Base-by-base conservation (phyloP, 179 eudicot genomes). In the Carnegiea gigantea region DNA sequence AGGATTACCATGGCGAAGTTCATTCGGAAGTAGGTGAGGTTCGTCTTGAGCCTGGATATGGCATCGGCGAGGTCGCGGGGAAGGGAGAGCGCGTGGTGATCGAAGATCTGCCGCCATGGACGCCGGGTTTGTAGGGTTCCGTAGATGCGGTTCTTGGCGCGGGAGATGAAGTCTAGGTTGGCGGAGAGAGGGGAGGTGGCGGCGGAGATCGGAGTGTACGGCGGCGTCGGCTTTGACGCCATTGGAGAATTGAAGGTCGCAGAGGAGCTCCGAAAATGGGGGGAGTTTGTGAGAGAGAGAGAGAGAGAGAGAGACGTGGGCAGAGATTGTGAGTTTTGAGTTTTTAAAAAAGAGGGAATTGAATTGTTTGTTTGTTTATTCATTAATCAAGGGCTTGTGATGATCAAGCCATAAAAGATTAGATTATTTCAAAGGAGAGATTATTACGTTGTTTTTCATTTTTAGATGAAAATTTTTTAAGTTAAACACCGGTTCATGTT, bases 81-180 rank as follows among this genome's bases (percentile, higher is more conserved):
- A 5, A 74, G 44, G 48, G 93, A 86, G 84, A 91, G 23, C 65
- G 86, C 40, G 53, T 88, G 82, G 57, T 68, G n/a, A 75, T 88
- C 84, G 75, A 93, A 77, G 85, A 92, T 44, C 18, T 87, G 86
- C 0, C 90, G 79, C 98, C 96, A 93, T 33, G 96, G 95, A 1
- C 94, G 94, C 77, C 90, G 87, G 46, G 83, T 79, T 79, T 91
- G 67, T 78, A 83, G 84, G 82, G 74, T 30, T 81, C 83, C 14
- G 86, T 71, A 82, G 67, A 87, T 54, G 51, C 85, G 84, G 24
- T 79, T 49, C 73, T 90, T 87, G 21, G 89, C 89, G 26, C 87
- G 88, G 60, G 92, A 88, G 49, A 86, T 73, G 86, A 76, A 84
- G 57, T 83, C 85, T 18, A 82, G 85, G 80, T 82, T 62, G 21